Conservation (phyloP, 768 basidiomycete species). For the Brasilioporus rufonigricans region DNA sequence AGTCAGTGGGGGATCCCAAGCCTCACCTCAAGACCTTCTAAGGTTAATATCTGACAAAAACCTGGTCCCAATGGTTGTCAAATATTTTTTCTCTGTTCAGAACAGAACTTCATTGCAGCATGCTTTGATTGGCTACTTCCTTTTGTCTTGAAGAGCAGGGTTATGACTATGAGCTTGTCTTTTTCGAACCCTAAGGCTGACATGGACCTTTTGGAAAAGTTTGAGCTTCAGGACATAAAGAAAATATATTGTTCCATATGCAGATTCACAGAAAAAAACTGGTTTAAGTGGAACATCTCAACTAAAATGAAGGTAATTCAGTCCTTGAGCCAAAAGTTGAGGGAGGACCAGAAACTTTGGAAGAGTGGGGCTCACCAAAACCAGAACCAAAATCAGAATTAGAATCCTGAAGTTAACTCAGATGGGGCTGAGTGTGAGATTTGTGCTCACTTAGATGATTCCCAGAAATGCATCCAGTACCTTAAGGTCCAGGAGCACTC, state of each 20-base stretch:
- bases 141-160: neutral
- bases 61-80: neutral
- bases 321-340: neutral
- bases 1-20: no score
- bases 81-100: conserved; percentile 9
- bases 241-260: neutral
- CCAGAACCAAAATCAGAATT: neutral
- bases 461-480: neutral
- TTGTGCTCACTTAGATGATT: neutral
- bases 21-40: neutral
- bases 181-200: neutral
- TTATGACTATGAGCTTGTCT: rapidly evolving
- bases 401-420: neutral
- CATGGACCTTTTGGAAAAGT: neutral
- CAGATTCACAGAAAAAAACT: neutral
- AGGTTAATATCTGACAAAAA: neutral
- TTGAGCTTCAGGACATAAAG: neutral
- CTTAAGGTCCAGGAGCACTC: neutral
- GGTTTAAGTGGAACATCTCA: neutral
- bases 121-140: neutral
- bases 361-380: neutral
- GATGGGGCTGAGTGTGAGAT: neutral
- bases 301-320: neutral
- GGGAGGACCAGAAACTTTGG: neutral
- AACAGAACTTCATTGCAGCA: neutral